Percentiles rank a stretch among this genome's conserved stretches.
Evolutionary conservation across 2,329 filamentous ascomycete genomes (phyloP).

Genomic region (Ilyonectria mors-panacis): DNA sequence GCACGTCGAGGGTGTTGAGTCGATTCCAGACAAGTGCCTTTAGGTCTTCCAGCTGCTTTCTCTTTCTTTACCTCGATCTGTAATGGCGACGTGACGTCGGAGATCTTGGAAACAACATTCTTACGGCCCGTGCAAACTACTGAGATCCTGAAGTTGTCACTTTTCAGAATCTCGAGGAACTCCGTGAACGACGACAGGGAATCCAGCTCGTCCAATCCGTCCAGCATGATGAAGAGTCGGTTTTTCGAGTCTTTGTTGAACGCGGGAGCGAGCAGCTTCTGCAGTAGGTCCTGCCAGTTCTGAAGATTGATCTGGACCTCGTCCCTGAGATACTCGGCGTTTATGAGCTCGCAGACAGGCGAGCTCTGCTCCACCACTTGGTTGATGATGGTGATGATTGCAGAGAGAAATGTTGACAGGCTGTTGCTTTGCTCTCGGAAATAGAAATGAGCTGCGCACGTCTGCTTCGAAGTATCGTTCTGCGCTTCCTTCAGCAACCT

Average conservation of each 20-base stretch:
- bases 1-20: conserved; percentile 42
- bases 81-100: conserved; percentile 20
- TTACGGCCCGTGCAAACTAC: conserved; percentile 47
- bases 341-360: conserved; percentile 49
- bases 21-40: conserved; percentile 47
- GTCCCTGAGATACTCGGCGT: conserved; percentile 46
- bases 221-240: conserved; percentile 49
- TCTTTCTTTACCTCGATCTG: conserved; percentile 44
- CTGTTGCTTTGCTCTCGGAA: conserved; percentile 53
- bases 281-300: conserved; percentile 38
- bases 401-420: conserved; percentile 41
- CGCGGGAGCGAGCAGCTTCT: conserved; percentile 42
- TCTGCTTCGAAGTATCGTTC: conserved; percentile 35
- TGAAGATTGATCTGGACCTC: conserved; percentile 30
- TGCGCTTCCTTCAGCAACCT: conserved; percentile 28
- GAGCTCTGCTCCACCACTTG: conserved; percentile 51
- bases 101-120: conserved; percentile 18
- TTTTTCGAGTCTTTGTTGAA: conserved; percentile 42
- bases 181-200: conserved; percentile 34
- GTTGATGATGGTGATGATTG: conserved; percentile 47
- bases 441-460: conserved; percentile 53
- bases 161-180: conserved; percentile 44
- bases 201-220: conserved; percentile 52
- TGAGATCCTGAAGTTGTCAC: conserved; percentile 45
- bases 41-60: conserved; percentile 50